Base-by-base conservation (phyloP, 1,284 basidiomycete genomes). In the Tilletia indica region DNA sequence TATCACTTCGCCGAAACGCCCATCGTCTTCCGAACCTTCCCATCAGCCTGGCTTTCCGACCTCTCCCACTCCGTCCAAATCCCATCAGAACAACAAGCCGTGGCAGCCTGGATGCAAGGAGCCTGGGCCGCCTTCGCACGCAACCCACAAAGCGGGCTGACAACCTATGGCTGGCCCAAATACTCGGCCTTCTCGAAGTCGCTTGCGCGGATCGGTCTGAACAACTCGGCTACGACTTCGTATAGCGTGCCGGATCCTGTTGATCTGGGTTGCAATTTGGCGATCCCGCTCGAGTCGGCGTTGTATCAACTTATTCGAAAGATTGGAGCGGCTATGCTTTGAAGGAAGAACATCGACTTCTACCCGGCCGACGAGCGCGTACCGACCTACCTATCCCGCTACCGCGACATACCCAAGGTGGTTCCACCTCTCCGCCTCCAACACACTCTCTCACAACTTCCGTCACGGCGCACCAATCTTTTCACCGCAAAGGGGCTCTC, bases 71-170 rank as follows among this genome's bases (percentile, higher is more conserved):
- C 45, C n/a, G 67, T 54, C 21, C 19, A 14, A 5, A 68, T 68
- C 45, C 45, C 67, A 4, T 1, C 38, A n/a, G 45, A 11, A 38
- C 66, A 68, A 19, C 36, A 6, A 12, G 16, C 48, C 11, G 47
- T 49, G 11, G 48, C 67, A 47, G 39, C 5, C 67, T 54, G 9
- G 21, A 68, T 68, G 67, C 67, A 68, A 31, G 47, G 31, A 14
- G 67, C 67, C 16, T 68, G 67, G 67, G 67, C 67, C 3, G 45
- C 45, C 8, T 68, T 68, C 39, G 67, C 67, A 9, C n/a, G 45
- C n/a, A 47, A 68, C 36, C 67, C 67, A 31, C 21, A 14, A 14
- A 21, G 12, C 31, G 67, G 67, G 5, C 67, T 68, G 39, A 9
- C 25, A 3, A n/a, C 19, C 12, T 9, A 25, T n/a, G 45, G 67